Evolutionary conservation across 306 rosid genomes (phyloP).

Genomic region (Cotoneaster glaucophyllus): DNA sequence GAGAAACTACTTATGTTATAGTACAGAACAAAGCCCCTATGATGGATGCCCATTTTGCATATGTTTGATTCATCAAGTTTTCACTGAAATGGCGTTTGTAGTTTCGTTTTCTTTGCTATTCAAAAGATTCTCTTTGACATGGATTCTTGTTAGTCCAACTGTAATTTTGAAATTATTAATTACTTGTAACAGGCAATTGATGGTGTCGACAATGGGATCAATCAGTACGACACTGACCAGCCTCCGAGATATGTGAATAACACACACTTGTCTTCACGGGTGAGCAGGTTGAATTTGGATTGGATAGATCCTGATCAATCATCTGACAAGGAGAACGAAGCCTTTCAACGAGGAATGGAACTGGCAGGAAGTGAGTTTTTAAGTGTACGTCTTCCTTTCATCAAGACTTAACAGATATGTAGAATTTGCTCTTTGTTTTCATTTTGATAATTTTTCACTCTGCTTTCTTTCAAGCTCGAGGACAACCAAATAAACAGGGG

Average conservation of each 20-base stretch:
- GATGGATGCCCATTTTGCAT: not conserved
- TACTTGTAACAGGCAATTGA: conserved; percentile 69
- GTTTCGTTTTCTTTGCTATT: not conserved
- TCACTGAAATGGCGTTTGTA: too few relatives aligned
- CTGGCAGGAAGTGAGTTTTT: conserved; percentile 81
- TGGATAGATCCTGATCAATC: conserved; percentile 94
- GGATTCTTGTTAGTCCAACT: not conserved
- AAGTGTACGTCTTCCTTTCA: conserved; percentile 40
- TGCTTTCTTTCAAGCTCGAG: too few relatives aligned
- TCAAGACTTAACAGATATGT: not conserved
- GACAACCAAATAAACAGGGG: not conserved
- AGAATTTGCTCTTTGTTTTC: not conserved
- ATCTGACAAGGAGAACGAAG: conserved; percentile 69
- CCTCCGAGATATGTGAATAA: conserved; percentile 89
- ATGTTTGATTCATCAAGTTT: too few relatives aligned
- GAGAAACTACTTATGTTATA: not conserved
- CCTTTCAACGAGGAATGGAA: conserved; percentile 77
- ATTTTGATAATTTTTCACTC: too few relatives aligned
- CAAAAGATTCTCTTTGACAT: not conserved
- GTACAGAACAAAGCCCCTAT: not conserved
- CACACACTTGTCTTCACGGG: conserved; percentile 88
- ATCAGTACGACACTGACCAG: conserved; percentile 73
- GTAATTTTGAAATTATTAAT: not conserved
- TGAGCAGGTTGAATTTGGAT: conserved; percentile 74
- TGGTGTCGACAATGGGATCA: conserved; percentile 88